These are phyloP conservation scores for Trichaptum fuscoviolaceum DNA, from an alignment of 768 basidiomycete species.

Conservation along the genomic window DNA sequence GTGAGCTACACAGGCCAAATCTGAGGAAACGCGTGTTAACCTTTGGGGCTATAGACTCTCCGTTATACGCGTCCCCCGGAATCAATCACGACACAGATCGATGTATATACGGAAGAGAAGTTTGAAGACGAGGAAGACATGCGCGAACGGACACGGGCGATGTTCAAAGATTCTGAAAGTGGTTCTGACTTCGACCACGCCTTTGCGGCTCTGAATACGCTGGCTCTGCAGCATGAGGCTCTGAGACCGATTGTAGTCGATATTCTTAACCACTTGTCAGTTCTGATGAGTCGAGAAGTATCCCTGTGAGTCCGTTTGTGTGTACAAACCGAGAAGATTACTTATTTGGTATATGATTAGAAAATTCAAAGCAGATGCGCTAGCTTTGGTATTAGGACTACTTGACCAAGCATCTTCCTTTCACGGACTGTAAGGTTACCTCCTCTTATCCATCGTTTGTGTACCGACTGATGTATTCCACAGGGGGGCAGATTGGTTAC, in stretches of 20 bases:
- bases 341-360: slow-evolving; percentile 20
- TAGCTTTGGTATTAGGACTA: slow-evolving; percentile 60
- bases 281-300: background rate
- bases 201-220: slow-evolving; percentile 54
- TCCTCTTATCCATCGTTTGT: slow-evolving; percentile 14
- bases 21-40: slow-evolving; percentile 7
- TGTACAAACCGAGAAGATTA: background rate
- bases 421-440: slow-evolving; percentile 55
- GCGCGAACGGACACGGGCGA: slow-evolving; percentile 51
- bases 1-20: slow-evolving; percentile 40
- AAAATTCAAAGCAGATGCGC: slow-evolving; percentile 53
- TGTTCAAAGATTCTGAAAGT: slow-evolving; percentile 22
- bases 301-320: background rate
- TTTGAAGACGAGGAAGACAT: slow-evolving; percentile 87
- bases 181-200: slow-evolving; percentile 48
- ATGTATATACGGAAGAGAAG: slow-evolving; percentile 82
- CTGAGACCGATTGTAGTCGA: slow-evolving; percentile 58
- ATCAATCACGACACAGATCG: slow-evolving; percentile 69
- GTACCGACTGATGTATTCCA: slow-evolving; percentile 12
- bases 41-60: slow-evolving; percentile 45
- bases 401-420: slow-evolving; percentile 54
- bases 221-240: slow-evolving; percentile 58
- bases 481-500: slow-evolving; percentile 63
- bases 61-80: slow-evolving; percentile 75
- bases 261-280: slow-evolving; percentile 46